Evolutionary conservation across 2,329 filamentous ascomycete genomes (phyloP).

Genomic region (Pseudopithomyces chartarum): DNA sequence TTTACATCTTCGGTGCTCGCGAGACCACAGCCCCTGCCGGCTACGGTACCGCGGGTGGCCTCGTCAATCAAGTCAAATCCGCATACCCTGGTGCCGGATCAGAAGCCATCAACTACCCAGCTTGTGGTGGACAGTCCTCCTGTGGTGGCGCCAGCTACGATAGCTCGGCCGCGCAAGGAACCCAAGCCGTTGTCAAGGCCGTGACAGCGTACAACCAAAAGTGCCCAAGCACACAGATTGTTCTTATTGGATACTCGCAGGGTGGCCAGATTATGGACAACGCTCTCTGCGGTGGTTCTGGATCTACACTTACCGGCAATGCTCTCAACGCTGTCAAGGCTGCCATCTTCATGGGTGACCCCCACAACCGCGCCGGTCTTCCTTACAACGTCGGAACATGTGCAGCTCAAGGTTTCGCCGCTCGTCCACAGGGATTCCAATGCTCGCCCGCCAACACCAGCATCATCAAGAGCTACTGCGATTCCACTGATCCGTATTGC

Average conservation of each 20-base stretch:
- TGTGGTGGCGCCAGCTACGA: slow-evolving; percentile 67
- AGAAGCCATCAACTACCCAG: slow-evolving; percentile 55
- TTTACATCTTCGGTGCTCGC: slow-evolving; percentile 52
- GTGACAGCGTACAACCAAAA: slow-evolving; percentile 63
- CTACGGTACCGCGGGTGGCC: slow-evolving; percentile 47
- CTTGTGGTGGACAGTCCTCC: slow-evolving; percentile 64
- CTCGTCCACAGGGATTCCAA: slow-evolving; percentile 61
- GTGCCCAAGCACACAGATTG: slow-evolving; percentile 63
- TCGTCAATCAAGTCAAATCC: slow-evolving; percentile 48
- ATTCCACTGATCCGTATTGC: slow-evolving; percentile 68
- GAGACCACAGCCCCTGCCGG: slow-evolving; percentile 50
- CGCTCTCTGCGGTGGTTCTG: slow-evolving; percentile 62
- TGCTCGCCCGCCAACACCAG: slow-evolving; percentile 57
- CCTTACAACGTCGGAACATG: slow-evolving; percentile 68
- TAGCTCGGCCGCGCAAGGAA: slow-evolving; percentile 63
- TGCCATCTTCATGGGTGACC: slow-evolving; percentile 69
- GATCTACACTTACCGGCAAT: slow-evolving; percentile 53
- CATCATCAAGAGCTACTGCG: slow-evolving; percentile 70
- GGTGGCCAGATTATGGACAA: slow-evolving; percentile 68
- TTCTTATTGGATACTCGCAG: slow-evolving; percentile 68
- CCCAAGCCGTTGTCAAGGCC: slow-evolving; percentile 61
- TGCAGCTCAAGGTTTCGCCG: slow-evolving; percentile 62
- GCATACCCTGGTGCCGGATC: slow-evolving; percentile 48
- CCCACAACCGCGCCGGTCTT: slow-evolving; percentile 60
- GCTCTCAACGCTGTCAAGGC: slow-evolving; percentile 64